A percentile compares a stretch with the other conserved stretches of the same genome.
These are phyloP conservation scores for Candida takata DNA, from an alignment of 805 yeast genomes.

Conservation along the genomic window DNA sequence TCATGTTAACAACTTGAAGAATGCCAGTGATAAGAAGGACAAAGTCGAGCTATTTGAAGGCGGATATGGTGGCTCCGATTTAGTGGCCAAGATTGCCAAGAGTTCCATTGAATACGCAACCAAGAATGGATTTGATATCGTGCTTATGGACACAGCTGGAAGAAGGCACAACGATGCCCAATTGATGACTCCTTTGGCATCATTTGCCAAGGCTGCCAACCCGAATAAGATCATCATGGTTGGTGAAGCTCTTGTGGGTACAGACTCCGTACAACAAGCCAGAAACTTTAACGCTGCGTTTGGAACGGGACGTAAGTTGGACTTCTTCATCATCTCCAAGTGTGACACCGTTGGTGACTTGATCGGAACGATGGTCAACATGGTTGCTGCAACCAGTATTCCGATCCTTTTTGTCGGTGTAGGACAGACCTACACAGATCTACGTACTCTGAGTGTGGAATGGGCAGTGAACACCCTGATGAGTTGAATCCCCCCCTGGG, in stretches of 20 bases:
- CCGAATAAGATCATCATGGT: slow-evolving; percentile 98
- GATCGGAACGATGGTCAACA: slow-evolving; percentile 94
- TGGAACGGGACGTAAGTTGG: slow-evolving; percentile 73
- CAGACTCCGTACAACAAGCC: slow-evolving; percentile 95
- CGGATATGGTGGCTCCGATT: slow-evolving; percentile 95
- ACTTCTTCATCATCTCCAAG: slow-evolving; percentile 87
- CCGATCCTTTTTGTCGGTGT: slow-evolving; percentile 95
- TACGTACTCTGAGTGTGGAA: slow-evolving; percentile 81
- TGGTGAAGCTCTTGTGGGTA: slow-evolving; percentile 96
- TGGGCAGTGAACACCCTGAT: slow-evolving; percentile 87
- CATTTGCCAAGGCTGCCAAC: slow-evolving; percentile 90
- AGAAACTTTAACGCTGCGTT: slow-evolving; percentile 88
- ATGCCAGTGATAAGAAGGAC: slow-evolving; percentile 49
- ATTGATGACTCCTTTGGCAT: slow-evolving; percentile 90
- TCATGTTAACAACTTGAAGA: slow-evolving; percentile 78
- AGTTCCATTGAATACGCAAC: slow-evolving; percentile 81
- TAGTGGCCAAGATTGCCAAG: slow-evolving; percentile 87
- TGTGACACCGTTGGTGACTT: slow-evolving; percentile 97
- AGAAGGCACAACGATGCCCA: slow-evolving; percentile 93
- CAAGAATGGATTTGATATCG: slow-evolving; percentile 68
- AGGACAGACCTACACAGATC: slow-evolving; percentile 94
- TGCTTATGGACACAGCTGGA: slow-evolving; percentile 95
- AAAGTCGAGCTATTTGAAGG: slow-evolving; percentile 73
- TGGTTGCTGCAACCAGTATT: slow-evolving; percentile 93
- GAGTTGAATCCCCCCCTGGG: slow-evolving; percentile 40